A percentile compares a stretch with the other conserved stretches of the same genome.
Evolutionary conservation across 140 eudicot species (phyloP).

Genomic region (Senecio squalidus): DNA sequence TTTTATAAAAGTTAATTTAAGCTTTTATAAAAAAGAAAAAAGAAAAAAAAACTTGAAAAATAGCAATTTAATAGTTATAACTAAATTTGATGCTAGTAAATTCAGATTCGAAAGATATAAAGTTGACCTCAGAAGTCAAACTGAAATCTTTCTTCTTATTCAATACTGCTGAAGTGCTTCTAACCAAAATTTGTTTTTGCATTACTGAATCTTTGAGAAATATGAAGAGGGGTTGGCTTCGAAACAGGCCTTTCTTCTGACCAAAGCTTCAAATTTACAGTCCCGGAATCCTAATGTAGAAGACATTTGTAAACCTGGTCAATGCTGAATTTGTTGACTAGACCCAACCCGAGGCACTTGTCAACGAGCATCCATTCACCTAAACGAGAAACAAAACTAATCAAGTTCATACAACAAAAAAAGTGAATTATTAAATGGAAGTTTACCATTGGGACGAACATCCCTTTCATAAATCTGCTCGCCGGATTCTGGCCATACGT

Average conservation of each 20-base stretch:
- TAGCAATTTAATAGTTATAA: too few species aligned
- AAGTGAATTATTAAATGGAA: background rate
- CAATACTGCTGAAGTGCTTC: background rate
- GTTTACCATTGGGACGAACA: constrained; percentile 74
- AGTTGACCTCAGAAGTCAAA: constrained; percentile 28
- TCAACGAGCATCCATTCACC: constrained; percentile 97
- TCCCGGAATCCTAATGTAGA: constrained; percentile 82
- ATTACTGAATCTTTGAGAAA: constrained; percentile 46
- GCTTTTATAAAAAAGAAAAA: too few species aligned
- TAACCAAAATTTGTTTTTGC: too few species aligned
- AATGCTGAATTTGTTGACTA: constrained; percentile 64
- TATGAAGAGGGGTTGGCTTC: constrained; percentile 61
- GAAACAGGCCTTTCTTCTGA: constrained; percentile 93
- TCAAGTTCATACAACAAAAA: background rate
- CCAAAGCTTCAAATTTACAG: constrained; percentile 90
- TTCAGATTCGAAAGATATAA: background rate
- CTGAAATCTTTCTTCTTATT: background rate
- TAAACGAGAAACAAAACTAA: constrained; percentile 14
- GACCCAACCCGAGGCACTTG: constrained; percentile 63
- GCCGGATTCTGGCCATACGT: constrained; percentile 76
- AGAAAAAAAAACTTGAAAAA: too few species aligned
- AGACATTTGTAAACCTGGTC: constrained; percentile 74
- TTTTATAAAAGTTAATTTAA: too few species aligned
- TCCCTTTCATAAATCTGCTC: constrained; percentile 75
- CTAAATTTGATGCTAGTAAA: background rate